phyloP scores from a whole-genome alignment of 257 asterid genomes.

The Fraxinus anomala region DNA sequence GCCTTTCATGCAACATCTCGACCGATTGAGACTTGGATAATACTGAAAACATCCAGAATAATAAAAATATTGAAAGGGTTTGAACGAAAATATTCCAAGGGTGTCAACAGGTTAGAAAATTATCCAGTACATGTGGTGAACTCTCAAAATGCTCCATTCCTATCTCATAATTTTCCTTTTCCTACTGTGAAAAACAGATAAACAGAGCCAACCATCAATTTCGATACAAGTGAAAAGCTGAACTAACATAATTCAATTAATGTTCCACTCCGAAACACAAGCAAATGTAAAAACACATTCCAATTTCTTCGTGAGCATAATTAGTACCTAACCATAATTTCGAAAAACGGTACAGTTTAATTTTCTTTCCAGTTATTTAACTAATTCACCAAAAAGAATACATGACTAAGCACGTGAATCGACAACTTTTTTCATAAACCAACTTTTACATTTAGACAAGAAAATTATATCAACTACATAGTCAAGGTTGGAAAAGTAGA shows the following conservation, averaged over 20 bases:
- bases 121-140: neutral
- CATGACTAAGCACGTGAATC: neutral
- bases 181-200: constrained; percentile 16
- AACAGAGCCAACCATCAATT: constrained; percentile 1
- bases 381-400: neutral
- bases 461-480: neutral
- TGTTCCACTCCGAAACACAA: constrained; percentile 19
- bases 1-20: constrained; percentile 97
- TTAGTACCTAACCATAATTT: neutral
- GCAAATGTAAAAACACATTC: neutral
- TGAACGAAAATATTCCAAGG: neutral
- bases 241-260: neutral
- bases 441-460: neutral
- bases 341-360: neutral
- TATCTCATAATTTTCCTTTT: neutral
- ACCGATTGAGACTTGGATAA: constrained; percentile 97
- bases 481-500: neutral
- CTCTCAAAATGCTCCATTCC: constrained; percentile 1
- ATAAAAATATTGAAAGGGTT: constrained; percentile 16
- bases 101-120: neutral
- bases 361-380: neutral
- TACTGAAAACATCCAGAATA: constrained; percentile 59
- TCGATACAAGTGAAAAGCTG: neutral
- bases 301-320: constrained; percentile 7
- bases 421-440: neutral